Percentiles rank a stretch among this genome's conserved stretches.
These are phyloP conservation scores for Trametes cubensis DNA, from an alignment of 768 basidiomycete species.

Conservation along the genomic window DNA sequence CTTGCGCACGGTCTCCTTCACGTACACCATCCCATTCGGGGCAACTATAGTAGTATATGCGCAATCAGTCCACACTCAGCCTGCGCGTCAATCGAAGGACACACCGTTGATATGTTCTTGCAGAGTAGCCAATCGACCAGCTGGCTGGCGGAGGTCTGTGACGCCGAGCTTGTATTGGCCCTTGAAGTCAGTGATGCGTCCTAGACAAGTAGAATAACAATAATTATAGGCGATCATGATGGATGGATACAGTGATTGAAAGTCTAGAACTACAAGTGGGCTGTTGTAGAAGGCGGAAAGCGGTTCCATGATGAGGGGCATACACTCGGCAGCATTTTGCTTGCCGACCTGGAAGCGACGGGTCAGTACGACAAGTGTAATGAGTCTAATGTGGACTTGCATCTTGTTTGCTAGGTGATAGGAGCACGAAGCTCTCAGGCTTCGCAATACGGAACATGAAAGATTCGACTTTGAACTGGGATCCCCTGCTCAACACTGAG, in stretches of 20 bases:
- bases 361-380: neutral
- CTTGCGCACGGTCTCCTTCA: conserved; percentile 80
- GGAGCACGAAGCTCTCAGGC: conserved; percentile 87
- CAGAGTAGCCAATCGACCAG: conserved; percentile 68
- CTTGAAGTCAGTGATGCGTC: conserved; percentile 84
- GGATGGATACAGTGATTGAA: conserved; percentile 95
- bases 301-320: conserved; percentile 95
- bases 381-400: conserved; percentile 45
- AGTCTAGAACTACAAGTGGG: conserved; percentile 92
- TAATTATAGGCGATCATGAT: conserved; percentile 99
- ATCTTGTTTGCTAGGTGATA: conserved; percentile 87
- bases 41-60: conserved; percentile 58
- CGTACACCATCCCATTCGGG: conserved; percentile 94
- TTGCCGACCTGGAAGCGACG: conserved; percentile 73
- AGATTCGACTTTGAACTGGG: conserved; percentile 98
- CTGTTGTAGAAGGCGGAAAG: conserved; percentile 90
- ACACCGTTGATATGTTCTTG: conserved; percentile 77
- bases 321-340: conserved; percentile 96
- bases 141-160: conserved; percentile 64
- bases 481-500: conserved; percentile 92
- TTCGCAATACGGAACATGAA: conserved; percentile 98
- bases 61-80: neutral
- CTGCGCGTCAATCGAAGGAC: conserved; percentile 22
- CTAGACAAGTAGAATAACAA: conserved; percentile 95
- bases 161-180: conserved; percentile 90